A percentile compares a stretch with the other conserved stretches of the same genome.
These are phyloP conservation scores for Saccharum spontaneum DNA, from an alignment of 176 grass and related monocot genomes.

Conservation along the genomic window DNA sequence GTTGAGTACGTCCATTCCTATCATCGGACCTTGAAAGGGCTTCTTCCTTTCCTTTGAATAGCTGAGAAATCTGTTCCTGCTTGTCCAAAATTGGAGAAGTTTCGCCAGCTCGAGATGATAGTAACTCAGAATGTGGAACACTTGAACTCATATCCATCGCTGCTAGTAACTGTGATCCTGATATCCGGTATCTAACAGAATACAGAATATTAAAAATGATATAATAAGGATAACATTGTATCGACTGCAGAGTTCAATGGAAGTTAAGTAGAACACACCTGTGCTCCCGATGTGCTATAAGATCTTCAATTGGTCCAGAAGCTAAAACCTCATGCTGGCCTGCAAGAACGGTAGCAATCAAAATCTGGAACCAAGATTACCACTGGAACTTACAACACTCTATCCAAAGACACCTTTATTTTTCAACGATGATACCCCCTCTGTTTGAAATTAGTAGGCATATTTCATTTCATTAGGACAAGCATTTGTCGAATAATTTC, in stretches of 20 bases:
- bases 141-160: slow-evolving; percentile 84
- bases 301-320: slow-evolving; percentile 97
- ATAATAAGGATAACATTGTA: background rate
- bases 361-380: slow-evolving; percentile 14
- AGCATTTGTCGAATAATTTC: background rate
- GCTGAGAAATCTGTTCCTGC: slow-evolving; percentile 48
- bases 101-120: slow-evolving; percentile 63
- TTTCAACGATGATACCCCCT: background rate
- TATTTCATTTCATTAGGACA: background rate
- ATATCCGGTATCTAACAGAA: slow-evolving; percentile 94
- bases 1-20: slow-evolving; percentile 64
- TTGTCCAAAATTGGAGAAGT: slow-evolving; percentile 47
- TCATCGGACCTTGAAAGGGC: slow-evolving; percentile 71
- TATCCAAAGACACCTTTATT: slow-evolving; percentile 2
- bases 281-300: slow-evolving; percentile 98
- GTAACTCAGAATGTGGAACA: slow-evolving; percentile 67
- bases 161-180: slow-evolving; percentile 85
- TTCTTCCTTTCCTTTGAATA: slow-evolving; percentile 71
- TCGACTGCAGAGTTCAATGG: background rate
- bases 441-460: background rate
- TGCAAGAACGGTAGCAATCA: slow-evolving; percentile 41
- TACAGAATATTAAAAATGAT: slow-evolving; percentile 24
- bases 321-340: slow-evolving; percentile 98
- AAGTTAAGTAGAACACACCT: slow-evolving; percentile 54
- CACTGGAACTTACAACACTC: background rate